Percentiles rank a stretch among this genome's conserved stretches.
Conservation (phyloP, 345 rosid genomes). For the Durio zibethinus region DNA sequence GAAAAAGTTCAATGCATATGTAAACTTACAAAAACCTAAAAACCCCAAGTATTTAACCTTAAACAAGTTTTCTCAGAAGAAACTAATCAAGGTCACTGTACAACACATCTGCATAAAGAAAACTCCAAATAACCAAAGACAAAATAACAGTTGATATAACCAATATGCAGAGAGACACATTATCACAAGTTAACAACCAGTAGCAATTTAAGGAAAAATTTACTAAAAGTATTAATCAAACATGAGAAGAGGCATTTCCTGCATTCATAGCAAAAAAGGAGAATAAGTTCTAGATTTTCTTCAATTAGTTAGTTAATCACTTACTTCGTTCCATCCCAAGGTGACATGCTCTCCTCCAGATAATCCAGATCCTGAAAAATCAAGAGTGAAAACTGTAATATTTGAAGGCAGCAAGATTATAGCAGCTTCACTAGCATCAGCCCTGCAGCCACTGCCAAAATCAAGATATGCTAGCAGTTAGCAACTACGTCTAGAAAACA, state of each 20-base stretch:
- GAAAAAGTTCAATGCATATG: neutral
- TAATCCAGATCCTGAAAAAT: slow-evolving; percentile 89
- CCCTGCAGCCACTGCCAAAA: slow-evolving; percentile 82
- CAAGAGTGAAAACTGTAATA: slow-evolving; percentile 87
- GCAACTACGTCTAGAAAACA: neutral
- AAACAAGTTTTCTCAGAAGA: neutral
- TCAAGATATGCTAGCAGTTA: slow-evolving; percentile 29
- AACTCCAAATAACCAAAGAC: neutral
- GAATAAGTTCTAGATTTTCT: slow-evolving; percentile 2
- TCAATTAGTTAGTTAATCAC: slow-evolving; percentile 23
- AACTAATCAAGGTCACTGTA: neutral
- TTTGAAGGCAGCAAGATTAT: slow-evolving; percentile 80
- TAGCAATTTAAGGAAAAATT: neutral
- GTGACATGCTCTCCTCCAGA: slow-evolving; percentile 88
- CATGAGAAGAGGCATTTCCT: neutral
- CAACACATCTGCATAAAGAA: neutral
- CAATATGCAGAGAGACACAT: neutral
- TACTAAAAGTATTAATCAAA: neutral
- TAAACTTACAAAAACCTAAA: neutral
- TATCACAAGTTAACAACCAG: neutral
- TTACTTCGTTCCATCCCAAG: slow-evolving; percentile 87
- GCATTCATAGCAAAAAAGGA: neutral
- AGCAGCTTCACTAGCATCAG: slow-evolving; percentile 94
- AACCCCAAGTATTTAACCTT: neutral
- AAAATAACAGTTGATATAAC: neutral